phyloP scores from a whole-genome alignment of 225 moss, liverwort and hornwort genomes.

The Anthoceros angustus region DNA sequence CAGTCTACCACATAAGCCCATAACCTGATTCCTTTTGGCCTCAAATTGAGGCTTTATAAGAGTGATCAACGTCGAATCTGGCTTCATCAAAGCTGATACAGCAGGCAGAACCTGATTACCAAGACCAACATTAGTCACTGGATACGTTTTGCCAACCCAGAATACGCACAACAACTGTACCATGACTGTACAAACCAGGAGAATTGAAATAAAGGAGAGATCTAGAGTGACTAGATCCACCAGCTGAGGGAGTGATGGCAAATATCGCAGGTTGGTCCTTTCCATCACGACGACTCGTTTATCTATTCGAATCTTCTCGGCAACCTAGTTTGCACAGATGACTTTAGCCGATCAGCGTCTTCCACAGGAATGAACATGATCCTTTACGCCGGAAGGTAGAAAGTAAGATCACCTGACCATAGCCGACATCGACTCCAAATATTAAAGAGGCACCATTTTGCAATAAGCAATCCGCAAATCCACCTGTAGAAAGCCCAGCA shows the following conservation, averaged over 20 bases:
- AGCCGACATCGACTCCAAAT: constrained; percentile 88
- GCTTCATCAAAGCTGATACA: constrained; percentile 71
- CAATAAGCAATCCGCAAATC: constrained; percentile 83
- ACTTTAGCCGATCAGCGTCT: neutral
- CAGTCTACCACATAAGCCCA: neutral
- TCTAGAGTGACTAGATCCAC: constrained; percentile 91
- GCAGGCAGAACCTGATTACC: constrained; percentile 57
- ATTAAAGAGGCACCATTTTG: constrained; percentile 71
- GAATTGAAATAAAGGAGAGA: constrained; percentile 82
- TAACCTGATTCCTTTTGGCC: constrained; percentile 64
- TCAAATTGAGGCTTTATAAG: constrained; percentile 97
- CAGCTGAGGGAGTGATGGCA: constrained; percentile 59
- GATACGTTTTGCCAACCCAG: neutral
- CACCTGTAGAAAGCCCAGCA: constrained; percentile 88
- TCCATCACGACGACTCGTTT: constrained; percentile 72
- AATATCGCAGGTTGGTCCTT: constrained; percentile 85
- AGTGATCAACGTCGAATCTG: constrained; percentile 51
- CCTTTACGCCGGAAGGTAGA: neutral
- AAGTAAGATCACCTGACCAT: constrained; percentile 47
- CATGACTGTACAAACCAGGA: constrained; percentile 31
- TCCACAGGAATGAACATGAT: constrained; percentile 11
- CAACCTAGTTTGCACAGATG: constrained; percentile 28
- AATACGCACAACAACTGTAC: neutral
- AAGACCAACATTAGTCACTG: constrained; percentile 2
- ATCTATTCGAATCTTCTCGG: constrained; percentile 80